Evolutionary conservation across 1,139 yeast species (phyloP).

Genomic region (Yamadazyma trypodendri): DNA sequence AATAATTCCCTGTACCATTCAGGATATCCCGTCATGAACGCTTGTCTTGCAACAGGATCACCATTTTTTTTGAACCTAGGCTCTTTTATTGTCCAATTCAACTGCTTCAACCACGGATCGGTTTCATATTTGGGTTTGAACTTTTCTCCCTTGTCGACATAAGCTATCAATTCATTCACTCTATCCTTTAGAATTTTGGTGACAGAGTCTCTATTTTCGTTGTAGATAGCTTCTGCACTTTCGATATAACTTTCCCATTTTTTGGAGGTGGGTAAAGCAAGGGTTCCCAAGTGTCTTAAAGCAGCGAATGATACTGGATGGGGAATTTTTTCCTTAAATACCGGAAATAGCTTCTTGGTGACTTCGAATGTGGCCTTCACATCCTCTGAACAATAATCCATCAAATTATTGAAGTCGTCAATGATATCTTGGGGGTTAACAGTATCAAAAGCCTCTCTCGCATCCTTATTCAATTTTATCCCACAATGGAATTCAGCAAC

Average conservation of each 20-base stretch:
- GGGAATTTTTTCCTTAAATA: conserved; percentile 67
- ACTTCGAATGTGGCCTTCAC: conserved; percentile 75
- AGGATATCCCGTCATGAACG: conserved; percentile 85
- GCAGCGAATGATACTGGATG: conserved; percentile 97
- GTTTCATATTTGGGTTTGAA: conserved; percentile 29
- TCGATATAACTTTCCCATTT: conserved; percentile 72
- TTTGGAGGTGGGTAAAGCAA: conserved; percentile 74
- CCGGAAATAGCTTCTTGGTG: conserved; percentile 66
- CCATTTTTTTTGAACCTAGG: conserved; percentile 68
- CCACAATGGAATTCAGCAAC: conserved; percentile 83
- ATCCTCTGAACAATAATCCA: conserved; percentile 84
- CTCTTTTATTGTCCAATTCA: conserved; percentile 80
- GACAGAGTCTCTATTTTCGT: conserved; percentile 56
- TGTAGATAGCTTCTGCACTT: conserved; percentile 68
- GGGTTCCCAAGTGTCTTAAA: conserved; percentile 68
- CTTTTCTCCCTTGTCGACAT: conserved; percentile 25
- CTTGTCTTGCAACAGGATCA: conserved; percentile 71
- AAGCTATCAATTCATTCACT: conserved; percentile 57
- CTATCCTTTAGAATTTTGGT: conserved; percentile 57
- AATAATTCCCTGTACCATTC: conserved; percentile 86
- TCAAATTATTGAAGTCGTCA: conserved; percentile 57
- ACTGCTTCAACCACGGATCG: conserved; percentile 89
- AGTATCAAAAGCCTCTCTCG: conserved; percentile 63
- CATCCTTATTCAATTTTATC: conserved; percentile 61
- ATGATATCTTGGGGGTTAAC: conserved; percentile 54